Conservation (phyloP, 176 grass and related monocot species). For the Tuctoria greenei region DNA sequence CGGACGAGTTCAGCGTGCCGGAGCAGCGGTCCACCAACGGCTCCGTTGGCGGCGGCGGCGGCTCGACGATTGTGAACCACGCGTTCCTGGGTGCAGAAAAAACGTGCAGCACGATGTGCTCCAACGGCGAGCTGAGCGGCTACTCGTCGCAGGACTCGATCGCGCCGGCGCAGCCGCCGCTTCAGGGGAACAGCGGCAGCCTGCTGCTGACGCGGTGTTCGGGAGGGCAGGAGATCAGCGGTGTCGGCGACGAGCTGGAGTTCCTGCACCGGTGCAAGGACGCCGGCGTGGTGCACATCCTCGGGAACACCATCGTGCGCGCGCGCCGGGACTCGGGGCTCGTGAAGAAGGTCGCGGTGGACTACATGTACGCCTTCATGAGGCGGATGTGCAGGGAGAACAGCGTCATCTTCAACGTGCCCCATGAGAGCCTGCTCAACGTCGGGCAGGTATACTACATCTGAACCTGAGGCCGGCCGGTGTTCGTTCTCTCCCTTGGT, state of each 20-base stretch:
- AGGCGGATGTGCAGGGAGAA: constrained; percentile 92
- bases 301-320: constrained; percentile 88
- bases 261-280: constrained; percentile 90
- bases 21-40: background rate
- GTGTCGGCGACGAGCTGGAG: constrained; percentile 48
- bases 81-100: constrained; percentile 24
- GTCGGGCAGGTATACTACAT: constrained; percentile 93
- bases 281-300: constrained; percentile 91
- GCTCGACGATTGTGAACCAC: too few species aligned
- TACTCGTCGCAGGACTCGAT: constrained; percentile 62
- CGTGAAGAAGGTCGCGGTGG: constrained; percentile 72
- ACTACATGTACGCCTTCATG: constrained; percentile 91
- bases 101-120: constrained; percentile 33
- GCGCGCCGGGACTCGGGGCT: constrained; percentile 67
- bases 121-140: constrained; percentile 55
- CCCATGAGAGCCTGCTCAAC: constrained; percentile 90
- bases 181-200: constrained; percentile 7
- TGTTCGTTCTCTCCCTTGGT: background rate
- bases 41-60: too few species aligned
- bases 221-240: too few species aligned
- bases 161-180: constrained; percentile 50
- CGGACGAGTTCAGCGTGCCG: constrained; percentile 58
- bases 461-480: constrained; percentile 33
- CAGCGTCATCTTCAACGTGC: constrained; percentile 89
- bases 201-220: background rate